Conservation (phyloP, 2,329 filamentous ascomycete genomes). For the Neophaeococcomyces aloes region DNA sequence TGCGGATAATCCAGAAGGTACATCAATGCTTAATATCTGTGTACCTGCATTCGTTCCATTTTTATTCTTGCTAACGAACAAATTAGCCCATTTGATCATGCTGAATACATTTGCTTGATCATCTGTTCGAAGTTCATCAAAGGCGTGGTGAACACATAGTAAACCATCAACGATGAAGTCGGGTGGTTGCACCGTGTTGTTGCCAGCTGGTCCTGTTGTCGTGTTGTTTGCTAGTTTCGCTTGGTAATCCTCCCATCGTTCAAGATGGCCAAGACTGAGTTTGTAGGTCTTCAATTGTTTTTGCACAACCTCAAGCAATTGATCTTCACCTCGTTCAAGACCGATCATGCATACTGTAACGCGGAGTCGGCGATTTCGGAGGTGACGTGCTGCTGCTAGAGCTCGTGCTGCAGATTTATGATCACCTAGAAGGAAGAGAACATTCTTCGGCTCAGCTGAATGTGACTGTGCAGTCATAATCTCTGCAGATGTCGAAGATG, state of each 20-base stretch:
- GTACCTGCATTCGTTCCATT: slow-evolving; percentile 41
- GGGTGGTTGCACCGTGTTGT: slow-evolving; percentile 41
- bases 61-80: slow-evolving; percentile 27
- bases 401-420: slow-evolving; percentile 80
- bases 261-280: slow-evolving; percentile 67
- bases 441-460: slow-evolving; percentile 20
- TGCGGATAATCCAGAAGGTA: slow-evolving; percentile 59
- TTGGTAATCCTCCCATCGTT: slow-evolving; percentile 49
- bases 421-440: slow-evolving; percentile 86
- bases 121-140: slow-evolving; percentile 73
- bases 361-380: slow-evolving; percentile 71
- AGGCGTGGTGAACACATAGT: slow-evolving; percentile 74
- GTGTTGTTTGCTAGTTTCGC: slow-evolving; percentile 38
- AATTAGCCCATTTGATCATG: slow-evolving; percentile 88
- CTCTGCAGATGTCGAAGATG: slow-evolving; percentile 25
- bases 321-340: slow-evolving; percentile 62
- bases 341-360: slow-evolving; percentile 77
- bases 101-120: slow-evolving; percentile 79
- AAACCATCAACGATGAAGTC: slow-evolving; percentile 83
- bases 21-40: slow-evolving; percentile 74
- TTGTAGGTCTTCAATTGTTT: slow-evolving; percentile 76
- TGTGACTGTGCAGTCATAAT: slow-evolving; percentile 34
- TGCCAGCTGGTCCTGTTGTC: slow-evolving; percentile 25
- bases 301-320: slow-evolving; percentile 67
- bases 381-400: slow-evolving; percentile 73